Evolutionary conservation across 345 rosid genomes (phyloP), one percentile per base, ranked within the genome.

Genomic region (Orychophragmus violaceus): DNA sequence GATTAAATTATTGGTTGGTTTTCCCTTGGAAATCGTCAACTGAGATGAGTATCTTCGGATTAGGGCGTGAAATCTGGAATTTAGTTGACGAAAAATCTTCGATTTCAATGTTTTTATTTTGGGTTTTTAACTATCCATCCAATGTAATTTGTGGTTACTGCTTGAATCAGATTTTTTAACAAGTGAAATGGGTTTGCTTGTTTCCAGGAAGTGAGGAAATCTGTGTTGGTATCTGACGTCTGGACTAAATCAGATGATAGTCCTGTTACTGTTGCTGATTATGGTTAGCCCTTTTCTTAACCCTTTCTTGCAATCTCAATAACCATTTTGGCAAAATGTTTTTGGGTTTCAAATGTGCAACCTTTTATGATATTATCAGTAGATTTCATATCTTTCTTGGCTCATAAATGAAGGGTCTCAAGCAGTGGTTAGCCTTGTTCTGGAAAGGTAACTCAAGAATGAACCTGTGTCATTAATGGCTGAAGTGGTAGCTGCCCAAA

Each of bases 231-330:
- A 27, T 75, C 99, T 3, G 97, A 94, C 68, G 92, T 90, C 30
- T 92, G 84, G 49, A 81, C 82, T 2, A 94, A 94, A 78, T 81
- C 84, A 2, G 96, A 90, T 78, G 80, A 68, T 56, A 94, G 87
- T 71, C 99, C 99, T 19, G 97, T 90, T 33, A 90, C 99, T 1
- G 94, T 90, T 8, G 99, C 99, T 66, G 97, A 94, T 84, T 90
- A 88, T 71, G 97, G 99, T 93, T 63, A 66, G 73, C 59, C 33
- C 21, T n/a, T n/a, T n/a, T n/a, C n/a, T n/a, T n/a, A n/a, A n/a
- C n/a, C n/a, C n/a, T n/a, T n/a, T n/a, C n/a, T n/a, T n/a, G n/a
- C n/a, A n/a, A n/a, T n/a, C n/a, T n/a, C n/a, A n/a, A n/a, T n/a
- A n/a, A n/a, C n/a, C n/a, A n/a, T n/a, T n/a, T n/a, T n/a, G n/a